phyloP scores from a whole-genome alignment of 306 rosid species.

The Vicia villosa region DNA sequence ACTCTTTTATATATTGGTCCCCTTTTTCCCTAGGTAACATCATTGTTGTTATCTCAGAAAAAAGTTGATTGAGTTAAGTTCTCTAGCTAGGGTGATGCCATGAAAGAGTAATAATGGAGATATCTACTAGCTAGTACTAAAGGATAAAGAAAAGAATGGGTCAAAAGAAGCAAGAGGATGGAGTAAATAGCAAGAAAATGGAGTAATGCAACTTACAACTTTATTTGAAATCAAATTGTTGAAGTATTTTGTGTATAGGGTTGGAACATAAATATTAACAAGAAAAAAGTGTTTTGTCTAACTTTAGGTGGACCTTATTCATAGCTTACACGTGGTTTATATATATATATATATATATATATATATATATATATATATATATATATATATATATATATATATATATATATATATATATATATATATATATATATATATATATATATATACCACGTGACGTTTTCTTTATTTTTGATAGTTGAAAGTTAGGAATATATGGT shows the following conservation, averaged over 20 bases:
- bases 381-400: too few species aligned
- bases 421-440: too few species aligned
- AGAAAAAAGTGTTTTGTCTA: not conserved
- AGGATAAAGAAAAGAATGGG: constrained; percentile 17
- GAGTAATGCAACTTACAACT: not conserved
- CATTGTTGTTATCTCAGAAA: constrained; percentile 17
- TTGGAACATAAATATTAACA: constrained; percentile 2
- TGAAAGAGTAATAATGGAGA: constrained; percentile 22
- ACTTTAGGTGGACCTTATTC: constrained; percentile 13
- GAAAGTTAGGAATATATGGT: not conserved
- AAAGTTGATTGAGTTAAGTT: constrained; percentile 9
- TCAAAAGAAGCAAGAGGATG: constrained; percentile 26
- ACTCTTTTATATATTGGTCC: constrained; percentile 39
- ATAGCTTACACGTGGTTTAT: constrained; percentile 5
- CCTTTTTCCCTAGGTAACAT: constrained; percentile 17
- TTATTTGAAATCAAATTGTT: not conserved
- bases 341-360: too few species aligned
- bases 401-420: too few species aligned
- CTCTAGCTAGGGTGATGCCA: constrained; percentile 6
- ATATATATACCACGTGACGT: constrained; percentile 17
- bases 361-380: too few species aligned
- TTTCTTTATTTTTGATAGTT: constrained; percentile 1
- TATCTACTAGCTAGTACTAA: constrained; percentile 20
- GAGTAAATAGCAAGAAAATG: constrained; percentile 41
- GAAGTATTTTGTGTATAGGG: not conserved